These are phyloP conservation scores for Talaromyces sp. DNA, from an alignment of 2,329 filamentous ascomycete genomes.

Conservation along the genomic window DNA sequence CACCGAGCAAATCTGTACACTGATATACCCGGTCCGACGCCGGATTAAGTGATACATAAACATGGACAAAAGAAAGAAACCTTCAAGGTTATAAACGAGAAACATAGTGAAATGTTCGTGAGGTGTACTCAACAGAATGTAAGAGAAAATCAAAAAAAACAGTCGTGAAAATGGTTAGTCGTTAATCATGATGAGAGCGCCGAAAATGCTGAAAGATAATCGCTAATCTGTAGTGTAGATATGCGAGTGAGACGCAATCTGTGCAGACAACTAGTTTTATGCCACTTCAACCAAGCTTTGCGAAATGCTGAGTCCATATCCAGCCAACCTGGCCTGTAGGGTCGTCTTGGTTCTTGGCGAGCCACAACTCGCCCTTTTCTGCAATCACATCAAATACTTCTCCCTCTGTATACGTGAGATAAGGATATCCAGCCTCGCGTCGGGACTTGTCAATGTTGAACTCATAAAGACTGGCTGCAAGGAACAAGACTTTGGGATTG, in stretches of 20 bases:
- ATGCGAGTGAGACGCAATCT: background rate
- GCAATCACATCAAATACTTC: constrained; percentile 94
- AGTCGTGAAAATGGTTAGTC: constrained; percentile 5
- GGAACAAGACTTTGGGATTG: constrained; percentile 70
- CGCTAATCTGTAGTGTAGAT: constrained; percentile 14
- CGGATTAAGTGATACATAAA: background rate
- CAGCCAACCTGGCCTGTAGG: constrained; percentile 74
- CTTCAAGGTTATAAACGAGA: background rate
- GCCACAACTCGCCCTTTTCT: constrained; percentile 95
- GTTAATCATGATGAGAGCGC: constrained; percentile 12
- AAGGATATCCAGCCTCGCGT: constrained; percentile 90
- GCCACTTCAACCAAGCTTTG: constrained; percentile 45
- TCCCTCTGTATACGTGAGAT: constrained; percentile 90
- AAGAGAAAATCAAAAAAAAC: background rate
- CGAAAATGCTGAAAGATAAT: constrained; percentile 14
- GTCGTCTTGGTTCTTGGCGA: constrained; percentile 96
- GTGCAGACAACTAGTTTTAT: background rate
- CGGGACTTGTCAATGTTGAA: constrained; percentile 94
- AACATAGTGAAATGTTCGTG: constrained; percentile 4
- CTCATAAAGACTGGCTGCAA: constrained; percentile 91
- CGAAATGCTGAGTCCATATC: constrained; percentile 99
- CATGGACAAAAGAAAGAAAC: background rate
- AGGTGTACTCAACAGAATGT: background rate
- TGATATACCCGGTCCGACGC: constrained; percentile 2
- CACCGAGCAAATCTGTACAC: constrained; percentile 7